Base-by-base conservation (phyloP, 1,284 basidiomycete genomes). In the Cystobasidium pallidum region DNA sequence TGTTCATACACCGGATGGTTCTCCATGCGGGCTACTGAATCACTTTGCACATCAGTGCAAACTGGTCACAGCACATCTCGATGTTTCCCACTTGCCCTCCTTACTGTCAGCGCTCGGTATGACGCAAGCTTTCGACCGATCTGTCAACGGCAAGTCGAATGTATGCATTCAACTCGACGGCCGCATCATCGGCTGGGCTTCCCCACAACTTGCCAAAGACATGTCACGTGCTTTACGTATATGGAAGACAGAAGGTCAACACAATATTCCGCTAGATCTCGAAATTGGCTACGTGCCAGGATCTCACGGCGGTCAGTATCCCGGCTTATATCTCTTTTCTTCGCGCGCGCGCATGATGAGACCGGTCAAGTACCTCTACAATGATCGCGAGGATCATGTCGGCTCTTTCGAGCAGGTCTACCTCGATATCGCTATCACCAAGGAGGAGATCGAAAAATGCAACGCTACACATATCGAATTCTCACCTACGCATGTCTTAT, bases 401-500 rank as follows among this genome's bases (percentile, higher is more conserved):
- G 96, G 96, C 2, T 88, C 95, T 1, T 99, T 99, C 78, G 96
- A 99, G 82, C 96, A 99, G 82, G 96, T 99, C 11, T 99, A 99
- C 82, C 94, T 99, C 91, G 92, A 99, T 80, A 91, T 99, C 79
- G 95, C 96, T 0, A 91, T 93, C 80, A 91, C 88, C 67, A 89
- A 88, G 3, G 89, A 90, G 77, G 96, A 98, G 81, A 89, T 98
- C 64, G 91, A 96, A 76, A 82, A 84, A 58, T 88, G 86, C 19
- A 85, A 92, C 3, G 90, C 92, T 7, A 89, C 90, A 13, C 96
- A 99, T 81, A 89, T 97, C 66, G 96, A 99, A 82, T 89, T 94
- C 78, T 86, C 91, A 57, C 92, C 96, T 2, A 98, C 96, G 3
- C 94, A 93, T 81, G 94, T 99, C 82, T 84, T 99, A 72, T 96